These are phyloP conservation scores for Eremothecium coryli DNA, from an alignment of 1,139 yeast genomes.

Conservation along the genomic window DNA sequence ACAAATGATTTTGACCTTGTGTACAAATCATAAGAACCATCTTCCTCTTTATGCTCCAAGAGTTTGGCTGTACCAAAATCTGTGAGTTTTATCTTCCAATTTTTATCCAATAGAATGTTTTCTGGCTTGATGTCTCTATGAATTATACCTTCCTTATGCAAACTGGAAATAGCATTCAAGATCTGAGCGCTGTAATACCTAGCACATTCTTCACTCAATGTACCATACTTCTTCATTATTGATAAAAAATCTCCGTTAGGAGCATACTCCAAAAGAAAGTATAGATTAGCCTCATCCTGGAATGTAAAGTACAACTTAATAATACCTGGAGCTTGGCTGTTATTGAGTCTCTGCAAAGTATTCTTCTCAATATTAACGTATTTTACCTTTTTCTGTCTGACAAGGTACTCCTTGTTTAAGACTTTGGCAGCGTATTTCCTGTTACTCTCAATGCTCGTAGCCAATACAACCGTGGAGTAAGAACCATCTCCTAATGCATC, in stretches of 20 bases:
- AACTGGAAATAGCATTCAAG: slow-evolving; percentile 75
- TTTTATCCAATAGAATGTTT: slow-evolving; percentile 69
- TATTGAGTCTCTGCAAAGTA: slow-evolving; percentile 61
- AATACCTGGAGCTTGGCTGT: slow-evolving; percentile 46
- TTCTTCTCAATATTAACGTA: slow-evolving; percentile 73
- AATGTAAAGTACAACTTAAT: slow-evolving; percentile 68
- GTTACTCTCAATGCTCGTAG: slow-evolving; percentile 48
- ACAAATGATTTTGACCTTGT: slow-evolving; percentile 75
- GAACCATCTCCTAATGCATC: slow-evolving; percentile 74
- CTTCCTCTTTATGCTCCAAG: slow-evolving; percentile 38
- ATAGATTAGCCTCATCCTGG: slow-evolving; percentile 64
- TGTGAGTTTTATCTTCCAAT: slow-evolving; percentile 81
- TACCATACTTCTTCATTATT: slow-evolving; percentile 48
- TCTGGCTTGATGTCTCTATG: slow-evolving; percentile 97
- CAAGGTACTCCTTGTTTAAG: slow-evolving; percentile 63
- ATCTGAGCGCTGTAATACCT: slow-evolving; percentile 62
- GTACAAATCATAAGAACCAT: slow-evolving; percentile 44
- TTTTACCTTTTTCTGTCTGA: slow-evolving; percentile 69
- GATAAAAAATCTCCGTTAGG: slow-evolving; percentile 68
- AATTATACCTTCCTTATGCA: slow-evolving; percentile 76
- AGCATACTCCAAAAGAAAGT: slow-evolving; percentile 70
- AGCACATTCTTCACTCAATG: slow-evolving; percentile 46
- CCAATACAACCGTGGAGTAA: slow-evolving; percentile 66
- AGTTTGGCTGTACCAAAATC: slow-evolving; percentile 97
- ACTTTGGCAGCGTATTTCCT: slow-evolving; percentile 67